Evolutionary conservation across 805 yeast species (phyloP).

Genomic region (Ogataea nakhonphanomensis): DNA sequence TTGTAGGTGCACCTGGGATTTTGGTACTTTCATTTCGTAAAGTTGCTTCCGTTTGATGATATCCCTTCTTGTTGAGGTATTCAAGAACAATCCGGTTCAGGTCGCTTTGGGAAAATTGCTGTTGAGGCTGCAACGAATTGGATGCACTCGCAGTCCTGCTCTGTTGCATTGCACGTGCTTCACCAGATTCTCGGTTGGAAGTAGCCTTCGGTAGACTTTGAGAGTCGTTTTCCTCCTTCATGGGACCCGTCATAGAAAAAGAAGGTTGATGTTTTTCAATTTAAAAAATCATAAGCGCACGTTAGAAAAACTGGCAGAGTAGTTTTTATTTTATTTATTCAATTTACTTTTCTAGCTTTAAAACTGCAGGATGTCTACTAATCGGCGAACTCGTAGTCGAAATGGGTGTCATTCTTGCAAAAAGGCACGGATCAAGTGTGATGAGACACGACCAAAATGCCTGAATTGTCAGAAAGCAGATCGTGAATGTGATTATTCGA

Average conservation of each 20-base stretch:
- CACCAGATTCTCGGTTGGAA: constrained; percentile 7
- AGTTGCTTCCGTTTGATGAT: constrained; percentile 91
- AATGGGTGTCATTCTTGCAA: constrained; percentile 64
- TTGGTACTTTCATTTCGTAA: constrained; percentile 80
- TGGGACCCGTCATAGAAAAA: constrained; percentile 15
- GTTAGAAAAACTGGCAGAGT: background rate
- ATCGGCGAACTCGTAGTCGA: constrained; percentile 44
- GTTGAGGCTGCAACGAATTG: constrained; percentile 11
- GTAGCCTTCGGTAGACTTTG: constrained; percentile 8
- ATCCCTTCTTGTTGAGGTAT: constrained; percentile 89
- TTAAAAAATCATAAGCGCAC: constrained; percentile 2
- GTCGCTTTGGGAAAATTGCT: constrained; percentile 71
- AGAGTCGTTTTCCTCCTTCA: constrained; percentile 17
- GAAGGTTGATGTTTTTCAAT: constrained; percentile 5
- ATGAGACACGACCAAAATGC: constrained; percentile 64
- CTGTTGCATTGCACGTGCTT: constrained; percentile 9
- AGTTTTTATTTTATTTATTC: background rate
- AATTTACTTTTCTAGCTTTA: no score
- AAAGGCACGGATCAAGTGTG: constrained; percentile 62
- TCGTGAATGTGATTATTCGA: constrained; percentile 56
- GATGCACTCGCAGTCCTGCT: constrained; percentile 9
- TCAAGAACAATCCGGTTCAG: constrained; percentile 89
- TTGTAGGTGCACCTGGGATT: constrained; percentile 47
- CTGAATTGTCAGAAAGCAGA: constrained; percentile 47
- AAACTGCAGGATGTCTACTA: constrained; percentile 1